A percentile compares a stretch with the other conserved stretches of the same genome.
These are phyloP conservation scores for Taxillus chinensis DNA, from an alignment of 164 flowering plant genomes.

Conservation along the genomic window DNA sequence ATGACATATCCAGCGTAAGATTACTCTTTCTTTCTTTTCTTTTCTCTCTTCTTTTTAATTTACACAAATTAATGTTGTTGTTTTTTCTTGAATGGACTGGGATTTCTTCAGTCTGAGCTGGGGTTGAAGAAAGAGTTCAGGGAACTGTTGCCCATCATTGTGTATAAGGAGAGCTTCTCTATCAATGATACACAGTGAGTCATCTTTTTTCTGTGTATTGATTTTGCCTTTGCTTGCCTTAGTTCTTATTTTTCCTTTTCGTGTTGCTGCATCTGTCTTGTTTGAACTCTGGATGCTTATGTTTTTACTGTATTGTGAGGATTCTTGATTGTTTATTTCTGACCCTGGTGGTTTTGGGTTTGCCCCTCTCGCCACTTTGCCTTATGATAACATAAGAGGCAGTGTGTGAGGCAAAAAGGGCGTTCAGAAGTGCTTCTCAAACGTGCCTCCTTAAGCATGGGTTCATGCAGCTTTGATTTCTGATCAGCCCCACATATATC, in stretches of 20 bases:
- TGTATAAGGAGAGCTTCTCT: constrained; percentile 69
- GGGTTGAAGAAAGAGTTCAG: constrained; percentile 79
- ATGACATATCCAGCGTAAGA: constrained; percentile 29
- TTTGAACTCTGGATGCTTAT: too few species aligned
- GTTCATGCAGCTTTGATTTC: too few species aligned
- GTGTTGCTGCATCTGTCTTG: neutral
- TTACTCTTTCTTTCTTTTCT: neutral
- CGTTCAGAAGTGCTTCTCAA: too few species aligned
- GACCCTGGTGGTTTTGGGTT: too few species aligned
- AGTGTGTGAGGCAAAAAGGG: too few species aligned
- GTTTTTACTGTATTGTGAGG: too few species aligned
- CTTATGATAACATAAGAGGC: too few species aligned
- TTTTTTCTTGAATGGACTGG: constrained; percentile 3
- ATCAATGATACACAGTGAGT: constrained; percentile 71
- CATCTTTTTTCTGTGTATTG: neutral
- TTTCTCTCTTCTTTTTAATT: neutral
- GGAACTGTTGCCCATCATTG: constrained; percentile 75
- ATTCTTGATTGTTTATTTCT: too few species aligned
- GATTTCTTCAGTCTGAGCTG: constrained; percentile 25
- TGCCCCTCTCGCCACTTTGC: too few species aligned
- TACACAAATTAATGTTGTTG: neutral
- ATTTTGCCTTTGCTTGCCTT: neutral
- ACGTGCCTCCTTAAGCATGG: too few species aligned
- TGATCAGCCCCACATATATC: too few species aligned
- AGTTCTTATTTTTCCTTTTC: neutral